phyloP scores from a whole-genome alignment of 2,329 filamentous ascomycete genomes.

The Paecilomyces sp. region DNA sequence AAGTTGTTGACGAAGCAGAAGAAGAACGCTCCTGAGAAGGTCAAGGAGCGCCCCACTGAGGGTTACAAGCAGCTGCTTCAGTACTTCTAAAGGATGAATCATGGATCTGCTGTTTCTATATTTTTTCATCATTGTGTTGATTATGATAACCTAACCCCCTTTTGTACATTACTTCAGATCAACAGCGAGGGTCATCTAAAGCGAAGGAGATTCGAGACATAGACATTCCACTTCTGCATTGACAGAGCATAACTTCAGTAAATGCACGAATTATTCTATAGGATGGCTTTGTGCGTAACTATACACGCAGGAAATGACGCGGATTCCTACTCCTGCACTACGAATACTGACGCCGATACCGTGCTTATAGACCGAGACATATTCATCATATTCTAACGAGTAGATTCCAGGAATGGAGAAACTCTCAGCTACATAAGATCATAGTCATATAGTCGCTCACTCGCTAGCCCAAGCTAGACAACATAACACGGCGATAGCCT shows the following conservation, averaged over 20 bases:
- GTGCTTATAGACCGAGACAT: background rate
- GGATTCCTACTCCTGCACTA: background rate
- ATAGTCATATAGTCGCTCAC: background rate
- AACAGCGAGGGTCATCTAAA: background rate
- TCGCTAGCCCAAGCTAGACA: background rate
- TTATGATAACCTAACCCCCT: background rate
- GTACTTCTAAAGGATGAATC: constrained; percentile 9
- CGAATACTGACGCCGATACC: background rate
- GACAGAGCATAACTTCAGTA: background rate
- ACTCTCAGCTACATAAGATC: background rate
- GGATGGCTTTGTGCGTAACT: background rate
- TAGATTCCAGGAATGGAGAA: background rate
- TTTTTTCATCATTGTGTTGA: background rate
- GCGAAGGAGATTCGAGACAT: background rate
- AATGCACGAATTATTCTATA: background rate
- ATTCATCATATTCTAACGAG: background rate
- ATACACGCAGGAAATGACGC: background rate
- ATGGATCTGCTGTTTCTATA: background rate
- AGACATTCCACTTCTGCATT: background rate
- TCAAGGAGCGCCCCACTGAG: constrained; percentile 10
- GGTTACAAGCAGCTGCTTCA: constrained; percentile 12
- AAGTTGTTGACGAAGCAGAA: constrained; percentile 39
- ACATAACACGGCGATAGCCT: background rate
- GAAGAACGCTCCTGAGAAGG: constrained; percentile 11
- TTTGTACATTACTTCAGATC: background rate